Conservation (phyloP, 768 basidiomycete species). For the Boletellus ananiceps region DNA sequence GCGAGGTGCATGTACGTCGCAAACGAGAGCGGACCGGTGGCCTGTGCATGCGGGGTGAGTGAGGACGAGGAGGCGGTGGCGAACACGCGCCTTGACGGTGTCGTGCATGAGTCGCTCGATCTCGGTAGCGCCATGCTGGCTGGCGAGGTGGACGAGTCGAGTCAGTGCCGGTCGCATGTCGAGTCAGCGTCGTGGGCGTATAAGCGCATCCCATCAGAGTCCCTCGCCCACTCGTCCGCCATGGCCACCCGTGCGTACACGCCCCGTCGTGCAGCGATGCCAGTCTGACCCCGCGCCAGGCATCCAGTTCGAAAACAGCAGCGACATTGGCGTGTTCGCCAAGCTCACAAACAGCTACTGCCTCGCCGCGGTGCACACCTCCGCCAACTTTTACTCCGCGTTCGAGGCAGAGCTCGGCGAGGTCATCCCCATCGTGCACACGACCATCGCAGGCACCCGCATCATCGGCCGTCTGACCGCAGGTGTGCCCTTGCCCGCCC, state of each 20-base stretch:
- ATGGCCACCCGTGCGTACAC: slow-evolving; percentile 65
- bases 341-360: slow-evolving; percentile 99
- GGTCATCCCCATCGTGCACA: slow-evolving; percentile 93
- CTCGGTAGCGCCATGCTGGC: slow-evolving; percentile 26
- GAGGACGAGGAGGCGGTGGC: background rate
- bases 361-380: slow-evolving; percentile 87
- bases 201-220: too few relatives aligned
- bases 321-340: slow-evolving; percentile 94
- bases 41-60: slow-evolving; percentile 38
- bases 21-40: slow-evolving; percentile 84
- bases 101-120: slow-evolving; percentile 68
- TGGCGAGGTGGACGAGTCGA: too few relatives aligned
- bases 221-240: slow-evolving; percentile 9
- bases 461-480: slow-evolving; percentile 92
- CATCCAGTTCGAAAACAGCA: slow-evolving; percentile 90
- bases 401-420: slow-evolving; percentile 94
- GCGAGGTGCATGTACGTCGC: slow-evolving; percentile 91
- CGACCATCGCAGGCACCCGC: slow-evolving; percentile 89
- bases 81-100: slow-evolving; percentile 59
- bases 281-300: slow-evolving; percentile 40
- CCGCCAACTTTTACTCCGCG: slow-evolving; percentile 96
- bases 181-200: too few relatives aligned
- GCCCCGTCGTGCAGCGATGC: background rate
- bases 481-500: slow-evolving; percentile 41
- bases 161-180: too few relatives aligned